Percentiles rank a stretch among this genome's conserved stretches.
These are phyloP conservation scores for Tylopilus sp. DNA, from an alignment of 1,284 basidiomycete species.

Conservation along the genomic window DNA sequence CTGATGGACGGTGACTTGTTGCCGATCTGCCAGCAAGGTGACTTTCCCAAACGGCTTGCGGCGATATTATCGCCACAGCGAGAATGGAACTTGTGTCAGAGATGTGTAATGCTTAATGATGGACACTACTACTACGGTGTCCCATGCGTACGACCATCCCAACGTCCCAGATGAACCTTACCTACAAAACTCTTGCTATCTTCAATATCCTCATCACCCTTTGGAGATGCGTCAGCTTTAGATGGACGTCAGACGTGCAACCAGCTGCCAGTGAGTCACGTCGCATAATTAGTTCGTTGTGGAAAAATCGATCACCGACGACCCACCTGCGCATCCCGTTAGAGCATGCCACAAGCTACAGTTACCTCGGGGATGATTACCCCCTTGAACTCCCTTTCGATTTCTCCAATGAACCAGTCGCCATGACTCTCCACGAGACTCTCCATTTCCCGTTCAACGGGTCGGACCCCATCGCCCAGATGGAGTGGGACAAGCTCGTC, in stretches of 20 bases:
- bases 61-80: neutral
- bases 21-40: too few relatives aligned
- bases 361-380: constrained; percentile 11
- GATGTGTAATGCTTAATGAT: too few relatives aligned
- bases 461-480: constrained; percentile 5
- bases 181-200: neutral
- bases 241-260: neutral
- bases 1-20: neutral
- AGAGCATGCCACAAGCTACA: constrained; percentile 3
- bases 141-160: too few relatives aligned
- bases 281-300: too few relatives aligned
- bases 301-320: neutral
- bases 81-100: neutral
- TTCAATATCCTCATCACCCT: constrained; percentile 8
- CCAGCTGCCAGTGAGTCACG: neutral
- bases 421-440: constrained; percentile 15
- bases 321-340: neutral
- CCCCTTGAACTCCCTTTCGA: constrained; percentile 8
- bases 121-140: too few relatives aligned
- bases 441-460: constrained; percentile 11
- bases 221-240: constrained; percentile 7
- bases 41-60: neutral
- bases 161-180: neutral
- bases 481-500: constrained; percentile 12
- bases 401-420: neutral